Evolutionary conservation across 192 early-diverging fungal species (phyloP).

Genomic region (Gigaspora rosea): DNA sequence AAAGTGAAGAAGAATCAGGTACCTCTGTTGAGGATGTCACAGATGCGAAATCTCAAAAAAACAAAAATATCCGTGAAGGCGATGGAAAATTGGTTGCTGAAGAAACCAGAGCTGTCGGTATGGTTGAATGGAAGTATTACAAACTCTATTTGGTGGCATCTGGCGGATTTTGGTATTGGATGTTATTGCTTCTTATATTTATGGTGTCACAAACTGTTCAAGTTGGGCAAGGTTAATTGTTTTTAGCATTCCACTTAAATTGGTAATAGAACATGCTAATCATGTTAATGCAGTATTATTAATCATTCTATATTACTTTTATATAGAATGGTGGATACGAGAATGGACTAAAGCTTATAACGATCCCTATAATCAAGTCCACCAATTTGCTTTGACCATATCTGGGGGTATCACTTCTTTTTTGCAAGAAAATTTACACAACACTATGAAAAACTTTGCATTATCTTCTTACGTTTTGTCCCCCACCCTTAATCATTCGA

Average conservation of each 20-base stretch:
- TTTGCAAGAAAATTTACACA: not conserved
- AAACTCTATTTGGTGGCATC: constrained; percentile 72
- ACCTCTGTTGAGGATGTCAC: constrained; percentile 44
- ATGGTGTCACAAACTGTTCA: constrained; percentile 40
- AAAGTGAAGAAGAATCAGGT: constrained; percentile 42
- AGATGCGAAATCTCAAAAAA: constrained; percentile 40
- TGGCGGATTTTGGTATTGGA: constrained; percentile 68
- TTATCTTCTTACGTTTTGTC: not conserved
- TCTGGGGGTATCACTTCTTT: not conserved
- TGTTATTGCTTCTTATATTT: constrained; percentile 51
- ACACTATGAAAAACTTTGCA: not conserved
- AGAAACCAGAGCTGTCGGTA: constrained; percentile 83
- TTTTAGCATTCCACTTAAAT: constrained; percentile 54
- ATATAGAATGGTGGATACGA: constrained; percentile 29
- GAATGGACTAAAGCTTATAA: constrained; percentile 30
- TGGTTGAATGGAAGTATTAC: constrained; percentile 77
- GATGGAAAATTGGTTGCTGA: constrained; percentile 73
- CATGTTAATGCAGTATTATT: not conserved
- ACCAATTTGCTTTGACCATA: not conserved
- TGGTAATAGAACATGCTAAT: constrained; percentile 20
- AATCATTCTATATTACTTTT: not conserved
- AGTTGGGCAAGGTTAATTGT: constrained; percentile 59
- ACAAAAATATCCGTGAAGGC: constrained; percentile 39
- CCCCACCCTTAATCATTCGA: not conserved
- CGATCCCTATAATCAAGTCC: not conserved